Conservation (phyloP, 371 early-diverging fungal genomes). For the Zychaea mexicana region DNA sequence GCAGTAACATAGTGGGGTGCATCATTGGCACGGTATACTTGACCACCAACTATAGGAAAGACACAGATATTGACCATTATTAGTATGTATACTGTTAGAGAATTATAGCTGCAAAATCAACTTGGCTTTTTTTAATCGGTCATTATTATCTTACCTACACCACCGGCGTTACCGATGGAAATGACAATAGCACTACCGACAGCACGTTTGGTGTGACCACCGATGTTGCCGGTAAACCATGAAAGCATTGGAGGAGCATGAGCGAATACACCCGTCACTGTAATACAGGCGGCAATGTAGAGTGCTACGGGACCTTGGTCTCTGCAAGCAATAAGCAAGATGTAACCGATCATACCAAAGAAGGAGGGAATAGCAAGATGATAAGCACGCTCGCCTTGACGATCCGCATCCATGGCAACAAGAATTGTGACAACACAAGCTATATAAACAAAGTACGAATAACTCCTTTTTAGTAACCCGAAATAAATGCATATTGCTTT, state of each 20-base stretch:
- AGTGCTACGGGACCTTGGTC: constrained; percentile 22
- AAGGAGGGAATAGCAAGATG: constrained; percentile 64
- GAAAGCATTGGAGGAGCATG: constrained; percentile 61
- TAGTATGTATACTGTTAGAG: no score
- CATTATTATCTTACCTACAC: no score
- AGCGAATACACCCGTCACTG: constrained; percentile 58
- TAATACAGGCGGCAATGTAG: constrained; percentile 57
- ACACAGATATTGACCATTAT: no score
- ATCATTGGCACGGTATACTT: constrained; percentile 61
- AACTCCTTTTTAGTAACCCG: background rate
- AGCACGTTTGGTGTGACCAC: constrained; percentile 68
- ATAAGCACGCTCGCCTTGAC: constrained; percentile 59
- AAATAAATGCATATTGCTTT: background rate
- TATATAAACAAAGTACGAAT: background rate
- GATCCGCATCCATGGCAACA: constrained; percentile 68
- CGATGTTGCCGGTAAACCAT: constrained; percentile 66
- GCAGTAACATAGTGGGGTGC: constrained; percentile 58
- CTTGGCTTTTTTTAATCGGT: no score
- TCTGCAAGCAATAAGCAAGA: constrained; percentile 52
- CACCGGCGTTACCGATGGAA: constrained; percentile 56
- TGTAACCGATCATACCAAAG: constrained; percentile 67
- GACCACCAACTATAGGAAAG: constrained; percentile 68
- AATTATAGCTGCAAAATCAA: no score
- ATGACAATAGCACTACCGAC: constrained; percentile 62
- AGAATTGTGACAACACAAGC: constrained; percentile 59